These are phyloP conservation scores for Alternaria sp. DNA, from an alignment of 2,329 filamentous ascomycete genomes.

Conservation along the genomic window DNA sequence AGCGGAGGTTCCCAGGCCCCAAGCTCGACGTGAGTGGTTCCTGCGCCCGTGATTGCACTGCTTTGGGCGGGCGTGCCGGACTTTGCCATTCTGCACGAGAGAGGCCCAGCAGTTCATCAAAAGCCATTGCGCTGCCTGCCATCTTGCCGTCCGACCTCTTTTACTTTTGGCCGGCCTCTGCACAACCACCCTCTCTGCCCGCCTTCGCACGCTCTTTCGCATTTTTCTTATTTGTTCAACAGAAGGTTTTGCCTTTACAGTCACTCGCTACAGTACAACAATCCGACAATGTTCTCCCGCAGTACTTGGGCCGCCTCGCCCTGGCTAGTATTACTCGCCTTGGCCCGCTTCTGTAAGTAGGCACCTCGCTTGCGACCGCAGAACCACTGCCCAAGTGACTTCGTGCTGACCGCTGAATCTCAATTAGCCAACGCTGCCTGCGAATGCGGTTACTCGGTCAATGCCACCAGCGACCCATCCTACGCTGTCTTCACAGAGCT, in stretches of 20 bases:
- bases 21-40: conserved; percentile 23
- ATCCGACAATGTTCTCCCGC: conserved; percentile 29
- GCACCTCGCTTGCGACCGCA: neutral
- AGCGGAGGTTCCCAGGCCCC: conserved; percentile 18
- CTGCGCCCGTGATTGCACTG: conserved; percentile 20
- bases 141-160: conserved; percentile 12
- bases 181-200: conserved; percentile 20
- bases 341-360: conserved; percentile 45
- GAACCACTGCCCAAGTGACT: conserved; percentile 1
- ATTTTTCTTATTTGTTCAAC: conserved; percentile 27
- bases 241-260: conserved; percentile 21
- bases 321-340: conserved; percentile 41
- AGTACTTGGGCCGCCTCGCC: conserved; percentile 37
- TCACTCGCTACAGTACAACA: conserved; percentile 34
- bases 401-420: conserved; percentile 22
- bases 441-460: conserved; percentile 75
- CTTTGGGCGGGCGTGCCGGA: conserved; percentile 23
- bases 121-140: conserved; percentile 16
- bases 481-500: conserved; percentile 70
- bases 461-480: conserved; percentile 53
- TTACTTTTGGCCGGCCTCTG: conserved; percentile 17
- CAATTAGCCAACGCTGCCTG: conserved; percentile 61
- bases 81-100: conserved; percentile 15
- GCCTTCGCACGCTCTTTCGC: conserved; percentile 25
- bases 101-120: conserved; percentile 23